phyloP scores from a whole-genome alignment of 345 rosid genomes.

The Triadica sebifera region DNA sequence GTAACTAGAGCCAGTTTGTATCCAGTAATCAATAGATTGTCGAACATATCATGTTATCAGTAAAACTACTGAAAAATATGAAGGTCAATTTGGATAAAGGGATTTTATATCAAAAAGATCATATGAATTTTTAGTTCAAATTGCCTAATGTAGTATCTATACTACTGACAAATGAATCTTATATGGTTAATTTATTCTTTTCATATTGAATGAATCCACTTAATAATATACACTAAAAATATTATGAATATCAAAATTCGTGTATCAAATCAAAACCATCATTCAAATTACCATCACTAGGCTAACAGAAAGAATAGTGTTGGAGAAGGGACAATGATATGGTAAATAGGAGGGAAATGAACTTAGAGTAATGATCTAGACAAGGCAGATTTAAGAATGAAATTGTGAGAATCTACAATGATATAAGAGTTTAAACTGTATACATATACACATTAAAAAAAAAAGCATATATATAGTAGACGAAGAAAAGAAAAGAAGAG shows the following conservation, averaged over 20 bases:
- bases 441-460: no score
- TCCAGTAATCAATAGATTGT: neutral
- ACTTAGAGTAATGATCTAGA: neutral
- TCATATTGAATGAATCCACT: neutral
- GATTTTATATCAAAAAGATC: neutral
- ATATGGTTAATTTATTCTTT: neutral
- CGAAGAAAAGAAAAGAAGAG: constrained; percentile 11
- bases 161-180: neutral
- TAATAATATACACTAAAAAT: neutral
- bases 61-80: neutral
- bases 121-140: neutral
- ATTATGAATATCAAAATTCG: neutral
- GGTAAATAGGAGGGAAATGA: neutral
- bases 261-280: neutral
- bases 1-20: neutral
- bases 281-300: neutral
- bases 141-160: neutral
- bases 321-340: neutral
- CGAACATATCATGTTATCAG: neutral
- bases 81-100: neutral
- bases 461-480: neutral
- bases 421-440: no score
- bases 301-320: neutral
- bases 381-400: neutral
- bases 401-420: neutral